Evolutionary conservation across 106 monocot species (phyloP).

Genomic region (Dendrobium catenatum): DNA sequence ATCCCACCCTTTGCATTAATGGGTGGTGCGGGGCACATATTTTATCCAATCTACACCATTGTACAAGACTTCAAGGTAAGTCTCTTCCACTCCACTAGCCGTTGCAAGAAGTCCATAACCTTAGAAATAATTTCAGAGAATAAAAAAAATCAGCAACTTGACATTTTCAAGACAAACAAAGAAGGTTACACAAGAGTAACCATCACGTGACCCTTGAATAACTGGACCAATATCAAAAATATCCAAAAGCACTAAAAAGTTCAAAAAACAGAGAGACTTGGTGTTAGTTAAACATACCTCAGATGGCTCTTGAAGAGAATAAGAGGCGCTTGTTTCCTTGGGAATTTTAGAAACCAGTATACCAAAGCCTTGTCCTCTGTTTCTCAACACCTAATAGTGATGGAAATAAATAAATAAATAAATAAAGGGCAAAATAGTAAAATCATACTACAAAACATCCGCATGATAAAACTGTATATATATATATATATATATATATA

Average conservation of each 20-base stretch:
- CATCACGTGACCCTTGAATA: slow-evolving; percentile 11
- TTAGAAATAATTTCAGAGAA: not conserved
- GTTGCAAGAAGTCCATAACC: slow-evolving; percentile 43
- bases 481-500: too few species aligned
- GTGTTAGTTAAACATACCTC: slow-evolving; percentile 37
- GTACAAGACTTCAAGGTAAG: slow-evolving; percentile 15
- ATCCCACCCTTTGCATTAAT: not conserved
- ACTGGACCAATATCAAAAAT: slow-evolving; percentile 5
- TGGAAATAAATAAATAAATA: not conserved
- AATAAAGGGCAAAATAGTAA: too few species aligned
- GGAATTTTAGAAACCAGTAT: slow-evolving; percentile 78
- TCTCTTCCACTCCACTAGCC: slow-evolving; percentile 41
- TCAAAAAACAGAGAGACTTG: not conserved
- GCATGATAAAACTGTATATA: not conserved
- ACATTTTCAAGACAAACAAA: not conserved
- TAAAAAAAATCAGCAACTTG: slow-evolving; percentile 11
- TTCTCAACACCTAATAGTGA: slow-evolving; percentile 40
- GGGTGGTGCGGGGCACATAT: not conserved
- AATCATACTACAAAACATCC: not conserved
- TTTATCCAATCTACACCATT: not conserved
- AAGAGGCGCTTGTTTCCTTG: slow-evolving; percentile 74
- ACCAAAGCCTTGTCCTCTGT: slow-evolving; percentile 71
- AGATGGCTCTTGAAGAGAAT: slow-evolving; percentile 65
- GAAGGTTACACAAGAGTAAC: slow-evolving; percentile 3
- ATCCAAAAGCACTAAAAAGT: slow-evolving; percentile 5